A percentile compares a stretch with the other conserved stretches of the same genome.
Evolutionary conservation across 768 basidiomycete species (phyloP).

Genomic region (Neoboletus magnificus): DNA sequence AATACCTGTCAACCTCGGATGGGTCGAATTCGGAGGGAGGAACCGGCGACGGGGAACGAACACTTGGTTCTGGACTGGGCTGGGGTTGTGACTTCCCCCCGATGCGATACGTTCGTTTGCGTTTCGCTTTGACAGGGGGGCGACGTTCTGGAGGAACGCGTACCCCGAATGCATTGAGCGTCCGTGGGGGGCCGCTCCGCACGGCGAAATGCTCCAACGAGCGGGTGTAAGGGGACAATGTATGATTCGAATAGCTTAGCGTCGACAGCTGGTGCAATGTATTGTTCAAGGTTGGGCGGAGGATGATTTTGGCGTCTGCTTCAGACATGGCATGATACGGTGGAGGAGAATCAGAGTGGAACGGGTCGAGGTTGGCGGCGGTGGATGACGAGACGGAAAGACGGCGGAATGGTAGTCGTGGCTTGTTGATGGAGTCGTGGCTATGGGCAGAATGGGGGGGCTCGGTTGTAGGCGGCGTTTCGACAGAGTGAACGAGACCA

Average conservation of each 20-base stretch:
- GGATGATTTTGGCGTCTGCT: slow-evolving; percentile 53
- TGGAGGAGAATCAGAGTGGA: slow-evolving; percentile 35
- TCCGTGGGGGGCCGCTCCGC: slow-evolving; percentile 74
- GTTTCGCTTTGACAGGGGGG: slow-evolving; percentile 65
- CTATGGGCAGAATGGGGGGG: slow-evolving; percentile 16
- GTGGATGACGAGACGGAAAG: slow-evolving; percentile 33
- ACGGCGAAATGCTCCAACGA: slow-evolving; percentile 90
- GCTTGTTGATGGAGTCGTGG: slow-evolving; percentile 18
- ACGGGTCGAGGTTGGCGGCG: slow-evolving; percentile 26
- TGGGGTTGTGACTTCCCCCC: slow-evolving; percentile 32
- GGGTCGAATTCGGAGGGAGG: slow-evolving; percentile 59
- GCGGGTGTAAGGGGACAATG: slow-evolving; percentile 89
- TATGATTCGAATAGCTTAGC: slow-evolving; percentile 87
- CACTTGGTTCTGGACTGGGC: not conserved
- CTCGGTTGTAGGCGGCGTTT: slow-evolving; percentile 44
- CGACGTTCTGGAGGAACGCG: slow-evolving; percentile 42
- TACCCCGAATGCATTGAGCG: slow-evolving; percentile 33
- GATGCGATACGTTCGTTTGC: slow-evolving; percentile 71
- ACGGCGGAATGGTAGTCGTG: slow-evolving; percentile 23
- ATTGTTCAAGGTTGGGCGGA: slow-evolving; percentile 66
- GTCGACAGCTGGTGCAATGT: slow-evolving; percentile 84
- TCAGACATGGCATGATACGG: slow-evolving; percentile 34
- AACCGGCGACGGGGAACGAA: slow-evolving; percentile 28
- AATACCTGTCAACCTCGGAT: slow-evolving; percentile 75
- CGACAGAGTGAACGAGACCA: slow-evolving; percentile 41